Conservation (phyloP, 176 grass and related monocot genomes). For the Phoenix dactylifera region DNA sequence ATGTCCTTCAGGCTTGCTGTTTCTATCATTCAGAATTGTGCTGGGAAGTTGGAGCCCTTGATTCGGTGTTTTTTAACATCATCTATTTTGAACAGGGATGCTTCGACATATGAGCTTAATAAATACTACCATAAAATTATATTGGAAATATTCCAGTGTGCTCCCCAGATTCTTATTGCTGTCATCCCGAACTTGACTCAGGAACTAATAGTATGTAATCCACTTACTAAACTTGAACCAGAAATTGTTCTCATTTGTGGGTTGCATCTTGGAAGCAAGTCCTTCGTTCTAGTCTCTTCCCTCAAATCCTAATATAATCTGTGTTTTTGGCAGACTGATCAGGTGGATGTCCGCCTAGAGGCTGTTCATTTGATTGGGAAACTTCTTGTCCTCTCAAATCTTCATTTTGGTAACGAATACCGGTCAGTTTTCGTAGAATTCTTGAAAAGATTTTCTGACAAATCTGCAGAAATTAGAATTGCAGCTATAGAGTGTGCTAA, state of each 20-base stretch:
- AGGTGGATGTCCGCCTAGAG: conserved; percentile 53
- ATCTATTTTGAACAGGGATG: conserved; percentile 48
- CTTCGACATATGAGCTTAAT: conserved; percentile 31
- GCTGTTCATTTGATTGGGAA: conserved; percentile 69
- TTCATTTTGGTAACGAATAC: conserved; percentile 68
- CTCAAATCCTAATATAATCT: not conserved
- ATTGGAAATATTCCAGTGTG: conserved; percentile 76
- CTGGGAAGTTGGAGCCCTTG: conserved; percentile 51
- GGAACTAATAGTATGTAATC: conserved; percentile 65
- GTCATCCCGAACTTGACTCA: conserved; percentile 77
- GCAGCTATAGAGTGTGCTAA: conserved; percentile 73
- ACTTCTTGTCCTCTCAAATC: conserved; percentile 78
- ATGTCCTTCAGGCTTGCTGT: conserved; percentile 58
- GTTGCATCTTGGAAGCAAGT: too few species aligned
- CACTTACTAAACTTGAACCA: not conserved
- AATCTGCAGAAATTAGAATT: conserved; percentile 82
- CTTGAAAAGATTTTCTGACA: conserved; percentile 78
- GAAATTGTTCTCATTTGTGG: too few species aligned
- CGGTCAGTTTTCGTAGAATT: conserved; percentile 61
- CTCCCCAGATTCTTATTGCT: conserved; percentile 59
- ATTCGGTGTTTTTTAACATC: conserved; percentile 53
- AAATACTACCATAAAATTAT: conserved; percentile 73
- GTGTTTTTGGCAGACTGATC: conserved; percentile 48
- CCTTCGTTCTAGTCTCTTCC: too few species aligned
- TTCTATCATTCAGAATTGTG: conserved; percentile 50